Percentiles rank a stretch among this genome's conserved stretches.
These are phyloP conservation scores for Prunus yedoensis DNA, from an alignment of 331 rosid genomes.

Conservation along the genomic window DNA sequence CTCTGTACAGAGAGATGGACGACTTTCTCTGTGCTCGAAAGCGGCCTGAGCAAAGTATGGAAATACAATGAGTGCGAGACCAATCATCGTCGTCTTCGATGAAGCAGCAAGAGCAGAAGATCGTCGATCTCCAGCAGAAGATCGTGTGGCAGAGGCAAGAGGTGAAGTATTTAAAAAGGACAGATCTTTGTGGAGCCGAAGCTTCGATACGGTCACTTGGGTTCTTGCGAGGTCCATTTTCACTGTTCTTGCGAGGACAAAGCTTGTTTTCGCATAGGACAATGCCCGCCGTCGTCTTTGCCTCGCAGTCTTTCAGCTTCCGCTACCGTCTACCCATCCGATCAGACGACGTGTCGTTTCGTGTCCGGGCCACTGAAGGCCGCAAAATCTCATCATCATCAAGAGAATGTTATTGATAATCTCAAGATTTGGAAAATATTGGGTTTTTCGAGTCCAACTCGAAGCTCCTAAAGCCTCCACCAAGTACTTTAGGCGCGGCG, in stretches of 20 bases:
- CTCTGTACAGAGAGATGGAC: constrained; percentile 67
- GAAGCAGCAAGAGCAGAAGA: constrained; percentile 46
- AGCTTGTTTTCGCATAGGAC: constrained; percentile 69
- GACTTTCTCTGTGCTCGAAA: constrained; percentile 63
- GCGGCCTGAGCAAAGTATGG: constrained; percentile 46
- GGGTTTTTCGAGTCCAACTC: constrained; percentile 68
- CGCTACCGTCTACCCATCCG: constrained; percentile 75
- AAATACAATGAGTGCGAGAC: neutral
- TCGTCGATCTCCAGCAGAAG: constrained; percentile 69
- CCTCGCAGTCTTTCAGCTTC: constrained; percentile 81
- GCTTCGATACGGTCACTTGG: constrained; percentile 59
- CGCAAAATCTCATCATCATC: neutral
- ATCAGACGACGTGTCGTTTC: constrained; percentile 33
- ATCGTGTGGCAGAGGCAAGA: constrained; percentile 84
- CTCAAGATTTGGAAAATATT: neutral
- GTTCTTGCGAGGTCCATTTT: constrained; percentile 63
- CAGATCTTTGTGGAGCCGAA: constrained; percentile 68
- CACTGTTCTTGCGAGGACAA: constrained; percentile 69
- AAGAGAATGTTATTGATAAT: neutral
- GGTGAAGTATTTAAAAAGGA: constrained; percentile 67
- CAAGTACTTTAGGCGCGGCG: constrained; percentile 61
- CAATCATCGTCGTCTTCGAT: neutral
- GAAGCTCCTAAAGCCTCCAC: constrained; percentile 55
- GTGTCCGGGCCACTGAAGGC: constrained; percentile 47
- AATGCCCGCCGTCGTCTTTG: constrained; percentile 41